Conservation (phyloP, 257 asterid genomes). For the Jacaranda mimosifolia region DNA sequence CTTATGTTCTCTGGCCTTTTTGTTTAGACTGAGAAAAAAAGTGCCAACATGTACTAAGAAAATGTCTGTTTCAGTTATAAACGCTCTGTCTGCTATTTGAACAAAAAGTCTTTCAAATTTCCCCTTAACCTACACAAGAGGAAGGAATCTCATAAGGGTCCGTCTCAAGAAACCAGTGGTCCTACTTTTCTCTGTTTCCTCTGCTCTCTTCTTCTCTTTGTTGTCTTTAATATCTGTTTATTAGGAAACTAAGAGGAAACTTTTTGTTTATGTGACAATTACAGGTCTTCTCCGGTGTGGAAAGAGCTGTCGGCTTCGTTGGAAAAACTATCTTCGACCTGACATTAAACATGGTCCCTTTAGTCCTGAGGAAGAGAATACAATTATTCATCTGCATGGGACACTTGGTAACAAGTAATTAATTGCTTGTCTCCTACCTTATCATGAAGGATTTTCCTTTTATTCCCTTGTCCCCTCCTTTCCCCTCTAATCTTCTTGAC, state of each 20-base stretch:
- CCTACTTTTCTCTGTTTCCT: background rate
- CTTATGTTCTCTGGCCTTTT: background rate
- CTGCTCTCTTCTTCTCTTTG: background rate
- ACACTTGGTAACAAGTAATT: constrained; percentile 70
- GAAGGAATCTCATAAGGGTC: background rate
- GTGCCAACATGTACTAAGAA: background rate
- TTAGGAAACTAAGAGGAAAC: constrained; percentile 9
- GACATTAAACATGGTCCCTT: constrained; percentile 71
- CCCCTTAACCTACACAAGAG: too few relatives aligned
- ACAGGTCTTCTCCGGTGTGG: constrained; percentile 79
- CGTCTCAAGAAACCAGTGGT: background rate
- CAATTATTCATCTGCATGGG: constrained; percentile 54
- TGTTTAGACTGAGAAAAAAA: background rate
- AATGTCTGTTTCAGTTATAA: background rate
- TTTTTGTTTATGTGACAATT: constrained; percentile 27
- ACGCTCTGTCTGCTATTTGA: background rate
- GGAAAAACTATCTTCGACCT: constrained; percentile 83
- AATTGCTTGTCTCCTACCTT: constrained; percentile 6
- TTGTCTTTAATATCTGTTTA: background rate
- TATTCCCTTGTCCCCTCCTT: background rate
- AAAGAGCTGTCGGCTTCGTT: constrained; percentile 87
- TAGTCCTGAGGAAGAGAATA: constrained; percentile 56
- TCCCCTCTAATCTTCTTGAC: background rate
- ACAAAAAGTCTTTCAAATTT: background rate
- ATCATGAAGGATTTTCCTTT: background rate